Conservation (phyloP, 2,329 filamentous ascomycete genomes). For the Aspergillus pseudoglaucus region DNA sequence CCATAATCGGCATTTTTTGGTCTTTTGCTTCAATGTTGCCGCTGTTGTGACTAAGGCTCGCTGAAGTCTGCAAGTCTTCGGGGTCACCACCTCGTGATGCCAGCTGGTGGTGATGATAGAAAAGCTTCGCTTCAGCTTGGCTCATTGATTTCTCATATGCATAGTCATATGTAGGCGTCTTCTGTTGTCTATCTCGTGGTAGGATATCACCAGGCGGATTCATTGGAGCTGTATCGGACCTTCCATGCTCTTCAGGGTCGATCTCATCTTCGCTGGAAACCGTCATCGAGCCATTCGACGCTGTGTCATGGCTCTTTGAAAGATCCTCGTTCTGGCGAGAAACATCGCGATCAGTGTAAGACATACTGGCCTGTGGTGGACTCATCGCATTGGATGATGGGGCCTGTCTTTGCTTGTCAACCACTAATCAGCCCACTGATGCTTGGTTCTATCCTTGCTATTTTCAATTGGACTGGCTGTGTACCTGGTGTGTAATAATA, state of each 20-base stretch:
- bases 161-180: constrained; percentile 88
- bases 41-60: constrained; percentile 9
- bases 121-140: constrained; percentile 88
- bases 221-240: constrained; percentile 3
- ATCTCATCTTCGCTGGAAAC: constrained; percentile 3
- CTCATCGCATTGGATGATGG: too few species aligned
- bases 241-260: constrained; percentile 8
- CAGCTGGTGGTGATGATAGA: constrained; percentile 83
- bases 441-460: too few species aligned
- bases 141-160: constrained; percentile 91
- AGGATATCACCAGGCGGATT: constrained; percentile 21
- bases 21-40: constrained; percentile 7
- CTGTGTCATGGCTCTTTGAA: too few species aligned
- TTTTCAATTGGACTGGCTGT: too few species aligned
- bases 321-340: too few species aligned
- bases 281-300: not conserved
- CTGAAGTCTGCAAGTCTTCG: constrained; percentile 33
- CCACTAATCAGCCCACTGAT: too few species aligned
- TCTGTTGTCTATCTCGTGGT: constrained; percentile 45
- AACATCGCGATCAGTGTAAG: too few species aligned
- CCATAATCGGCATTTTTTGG: not conserved
- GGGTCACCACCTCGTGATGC: constrained; percentile 43
- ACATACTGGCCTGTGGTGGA: too few species aligned
- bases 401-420: too few species aligned
- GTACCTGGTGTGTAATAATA: too few species aligned